These are phyloP conservation scores for Boletellus emodensis DNA, from an alignment of 768 basidiomycete species.

Conservation along the genomic window DNA sequence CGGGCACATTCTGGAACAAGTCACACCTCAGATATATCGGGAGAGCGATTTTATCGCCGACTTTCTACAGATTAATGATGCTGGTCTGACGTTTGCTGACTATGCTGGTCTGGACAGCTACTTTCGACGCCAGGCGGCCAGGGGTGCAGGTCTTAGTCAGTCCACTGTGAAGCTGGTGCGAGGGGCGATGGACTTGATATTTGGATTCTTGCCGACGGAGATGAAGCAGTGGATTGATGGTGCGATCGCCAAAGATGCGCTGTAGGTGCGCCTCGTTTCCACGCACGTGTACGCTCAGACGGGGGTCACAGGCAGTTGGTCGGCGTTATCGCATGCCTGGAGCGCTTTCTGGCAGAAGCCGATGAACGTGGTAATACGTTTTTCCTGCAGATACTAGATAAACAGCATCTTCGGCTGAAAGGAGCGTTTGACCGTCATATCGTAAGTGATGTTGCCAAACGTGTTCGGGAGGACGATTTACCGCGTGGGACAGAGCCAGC, in stretches of 20 bases:
- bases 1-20: conserved; percentile 66
- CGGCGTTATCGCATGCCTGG: conserved; percentile 75
- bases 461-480: not conserved
- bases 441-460: conserved; percentile 36
- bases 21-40: conserved; percentile 68
- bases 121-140: conserved; percentile 87
- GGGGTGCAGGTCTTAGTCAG: conserved; percentile 60
- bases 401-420: conserved; percentile 76
- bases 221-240: conserved; percentile 82
- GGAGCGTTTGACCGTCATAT: conserved; percentile 74
- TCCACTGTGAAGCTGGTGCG: conserved; percentile 77
- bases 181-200: conserved; percentile 90
- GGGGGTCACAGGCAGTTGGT: conserved; percentile 64
- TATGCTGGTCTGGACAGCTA: conserved; percentile 93
- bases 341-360: conserved; percentile 71
- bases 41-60: conserved; percentile 89
- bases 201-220: conserved; percentile 85
- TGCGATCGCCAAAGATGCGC: conserved; percentile 66
- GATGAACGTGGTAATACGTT: conserved; percentile 73
- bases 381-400: conserved; percentile 75
- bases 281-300: conserved; percentile 2
- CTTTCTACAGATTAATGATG: conserved; percentile 89
- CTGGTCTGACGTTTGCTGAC: conserved; percentile 89
- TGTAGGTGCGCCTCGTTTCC: conserved; percentile 43
- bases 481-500: conserved; percentile 57